Percentiles rank a stretch among this genome's conserved stretches.
Evolutionary conservation across 208 protist genomes (phyloP).

Genomic region (Leptomonas pyrrhocoris): DNA sequence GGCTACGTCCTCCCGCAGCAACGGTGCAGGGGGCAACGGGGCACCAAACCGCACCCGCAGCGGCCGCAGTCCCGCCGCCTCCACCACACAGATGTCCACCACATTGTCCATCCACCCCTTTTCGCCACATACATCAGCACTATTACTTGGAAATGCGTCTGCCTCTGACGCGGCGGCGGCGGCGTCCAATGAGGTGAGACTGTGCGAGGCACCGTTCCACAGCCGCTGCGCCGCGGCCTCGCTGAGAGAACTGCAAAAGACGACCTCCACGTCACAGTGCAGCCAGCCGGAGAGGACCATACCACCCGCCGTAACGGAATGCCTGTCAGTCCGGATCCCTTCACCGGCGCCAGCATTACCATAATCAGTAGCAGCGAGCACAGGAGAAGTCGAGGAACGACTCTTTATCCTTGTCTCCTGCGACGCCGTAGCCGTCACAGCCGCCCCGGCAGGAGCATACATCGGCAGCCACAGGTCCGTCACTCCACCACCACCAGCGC

Average conservation of each 20-base stretch:
- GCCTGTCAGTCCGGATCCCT: no score
- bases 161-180: neutral
- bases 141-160: neutral
- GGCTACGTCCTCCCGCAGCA: conserved; percentile 11
- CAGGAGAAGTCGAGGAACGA: neutral
- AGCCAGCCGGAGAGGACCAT: conserved; percentile 39
- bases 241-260: conserved; percentile 17
- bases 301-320: neutral
- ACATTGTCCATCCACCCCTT: conserved; percentile 1
- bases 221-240: conserved; percentile 28
- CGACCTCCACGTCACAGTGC: conserved; percentile 48
- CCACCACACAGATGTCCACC: conserved; percentile 36
- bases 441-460: conserved; percentile 18
- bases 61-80: conserved; percentile 31
- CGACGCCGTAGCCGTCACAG: conserved; percentile 6
- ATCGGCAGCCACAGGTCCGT: conserved; percentile 56
- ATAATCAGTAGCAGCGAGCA: neutral
- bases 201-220: conserved; percentile 28
- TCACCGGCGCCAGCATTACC: neutral
- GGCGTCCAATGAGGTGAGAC: conserved; percentile 14
- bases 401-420: neutral
- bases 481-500: conserved; percentile 4
- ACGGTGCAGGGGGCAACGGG: conserved; percentile 9
- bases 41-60: conserved; percentile 5
- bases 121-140: neutral